Percentiles rank a stretch among this genome's conserved stretches.
These are phyloP conservation scores for Sporothrix protearum DNA, from an alignment of 2,329 filamentous ascomycete species.

Conservation along the genomic window DNA sequence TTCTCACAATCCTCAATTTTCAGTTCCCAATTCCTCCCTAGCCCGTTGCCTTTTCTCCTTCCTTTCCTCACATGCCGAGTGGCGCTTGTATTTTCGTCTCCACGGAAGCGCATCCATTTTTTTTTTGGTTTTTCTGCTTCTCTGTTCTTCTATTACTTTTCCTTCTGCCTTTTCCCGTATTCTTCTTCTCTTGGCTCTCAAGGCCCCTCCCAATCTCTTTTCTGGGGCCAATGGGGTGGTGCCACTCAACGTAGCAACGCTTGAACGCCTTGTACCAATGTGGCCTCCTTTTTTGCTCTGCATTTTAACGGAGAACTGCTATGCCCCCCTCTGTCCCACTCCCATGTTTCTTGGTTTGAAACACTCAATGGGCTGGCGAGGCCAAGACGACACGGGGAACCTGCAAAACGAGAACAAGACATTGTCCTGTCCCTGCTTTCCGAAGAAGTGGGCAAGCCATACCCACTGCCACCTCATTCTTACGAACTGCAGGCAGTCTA, in stretches of 20 bases:
- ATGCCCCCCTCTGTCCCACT: not conserved
- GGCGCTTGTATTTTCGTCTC: not conserved
- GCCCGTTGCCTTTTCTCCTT: not conserved
- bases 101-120: not conserved
- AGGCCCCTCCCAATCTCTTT: constrained; percentile 16
- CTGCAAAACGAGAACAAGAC: not conserved
- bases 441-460: not conserved
- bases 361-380: not conserved
- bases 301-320: not conserved
- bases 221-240: constrained; percentile 10
- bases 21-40: not conserved
- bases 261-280: constrained; percentile 2
- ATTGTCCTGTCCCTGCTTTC: not conserved
- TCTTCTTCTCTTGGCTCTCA: not conserved
- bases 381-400: not conserved
- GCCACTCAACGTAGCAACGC: constrained; percentile 16
- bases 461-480: constrained; percentile 13
- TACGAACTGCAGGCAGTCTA: constrained; percentile 4
- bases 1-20: too few relatives aligned
- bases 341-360: constrained; percentile 14
- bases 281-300: not conserved
- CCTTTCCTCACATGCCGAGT: not conserved
- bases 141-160: not conserved
- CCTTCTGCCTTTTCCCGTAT: not conserved
- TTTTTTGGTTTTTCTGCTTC: not conserved